Base-by-base conservation (phyloP, 208 protist genomes). In the Trypanosoma caninum region DNA sequence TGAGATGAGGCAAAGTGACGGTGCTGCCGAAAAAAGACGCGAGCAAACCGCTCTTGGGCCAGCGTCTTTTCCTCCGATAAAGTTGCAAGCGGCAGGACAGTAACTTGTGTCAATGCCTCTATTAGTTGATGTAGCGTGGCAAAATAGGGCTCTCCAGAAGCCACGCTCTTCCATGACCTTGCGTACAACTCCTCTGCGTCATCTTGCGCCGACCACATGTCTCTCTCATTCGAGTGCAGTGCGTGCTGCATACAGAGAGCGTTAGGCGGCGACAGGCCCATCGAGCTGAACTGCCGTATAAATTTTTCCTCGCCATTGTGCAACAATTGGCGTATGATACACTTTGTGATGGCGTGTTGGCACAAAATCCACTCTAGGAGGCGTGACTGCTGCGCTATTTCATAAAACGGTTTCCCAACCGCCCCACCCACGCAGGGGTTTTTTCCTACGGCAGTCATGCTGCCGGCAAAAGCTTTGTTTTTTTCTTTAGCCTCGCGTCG, bases 41-140 rank as follows among this genome's bases (percentile, higher is more conserved):
- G 51, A 14, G 48, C 47, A 37, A 85, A 84, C 22, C 46, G 4
- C 10, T 52, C 37, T 16, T 63, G 46, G 33, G 30, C 20, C 42
- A 33, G 42, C 46, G 48, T 46, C 18, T 51, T 18, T 23, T 70
- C 55, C 41, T 75, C 41, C 31, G 42, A 22, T 2, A 34, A 11
- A 9, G 64, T 41, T 7, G 64, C 50, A 22, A 60, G 42, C 25
- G 48, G 31, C 27, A 63, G 7, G 20, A 88, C 64, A 52, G 55
- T 58, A n/a, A 88, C 81, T 40, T 69, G 61, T 16, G 82, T 89
- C 40, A 89, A 69, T 58, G 75, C 67, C 59, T 84, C 75, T 34
- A 89, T 78, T 18, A 89, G 68, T 59, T 84, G 71, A 63, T 85
- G 74, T 31, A 85, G 31, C 11, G 82, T 84, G 44, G 69, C 82